A percentile compares a stretch with the other conserved stretches of the same genome.
These are phyloP conservation scores for Cucumis hystrix DNA, from an alignment of 306 rosid species.

Conservation along the genomic window DNA sequence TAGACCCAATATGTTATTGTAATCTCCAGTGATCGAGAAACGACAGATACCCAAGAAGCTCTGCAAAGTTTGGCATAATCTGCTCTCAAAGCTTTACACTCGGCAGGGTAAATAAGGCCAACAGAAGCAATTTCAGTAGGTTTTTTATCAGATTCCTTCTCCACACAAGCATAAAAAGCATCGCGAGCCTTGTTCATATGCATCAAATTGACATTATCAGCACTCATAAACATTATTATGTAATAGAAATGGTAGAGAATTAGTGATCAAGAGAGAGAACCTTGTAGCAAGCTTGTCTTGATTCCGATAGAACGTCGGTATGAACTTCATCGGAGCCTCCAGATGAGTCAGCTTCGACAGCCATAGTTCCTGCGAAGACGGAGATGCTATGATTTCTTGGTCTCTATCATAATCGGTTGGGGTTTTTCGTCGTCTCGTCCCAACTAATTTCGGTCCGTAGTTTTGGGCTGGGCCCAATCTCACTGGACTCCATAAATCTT, in stretches of 20 bases:
- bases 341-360: conserved; percentile 35
- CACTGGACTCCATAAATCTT: neutral
- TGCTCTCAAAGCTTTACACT: conserved; percentile 47
- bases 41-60: conserved; percentile 62
- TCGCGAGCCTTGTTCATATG: conserved; percentile 59
- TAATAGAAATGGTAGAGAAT: neutral
- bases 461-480: neutral
- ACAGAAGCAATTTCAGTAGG: conserved; percentile 82
- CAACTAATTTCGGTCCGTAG: neutral
- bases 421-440: neutral
- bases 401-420: neutral
- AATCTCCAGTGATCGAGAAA: neutral
- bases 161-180: conserved; percentile 70
- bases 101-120: conserved; percentile 73
- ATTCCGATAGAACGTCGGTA: conserved; percentile 51
- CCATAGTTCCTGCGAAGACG: conserved; percentile 24
- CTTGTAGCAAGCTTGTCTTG: conserved; percentile 76
- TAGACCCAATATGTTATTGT: neutral
- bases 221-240: neutral
- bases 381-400: neutral
- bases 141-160: conserved; percentile 53
- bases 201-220: conserved; percentile 6
- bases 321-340: conserved; percentile 40
- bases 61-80: conserved; percentile 65
- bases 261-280: conserved; percentile 14